Conservation (phyloP, 2,329 filamentous ascomycete genomes). For the Coniochaeta sp. region DNA sequence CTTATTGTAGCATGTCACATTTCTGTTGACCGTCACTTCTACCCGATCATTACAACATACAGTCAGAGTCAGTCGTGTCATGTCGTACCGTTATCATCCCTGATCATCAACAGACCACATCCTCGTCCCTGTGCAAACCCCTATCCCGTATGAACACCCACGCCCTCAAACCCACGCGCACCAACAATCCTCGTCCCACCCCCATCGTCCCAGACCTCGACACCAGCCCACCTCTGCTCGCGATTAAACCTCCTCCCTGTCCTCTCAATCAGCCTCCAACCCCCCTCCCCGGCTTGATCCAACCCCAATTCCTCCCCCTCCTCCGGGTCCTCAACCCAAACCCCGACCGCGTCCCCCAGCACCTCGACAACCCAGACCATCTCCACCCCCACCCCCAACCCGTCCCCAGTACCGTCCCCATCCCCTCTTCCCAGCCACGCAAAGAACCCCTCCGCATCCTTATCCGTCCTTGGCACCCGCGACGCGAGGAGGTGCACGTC, state of each 20-base stretch:
- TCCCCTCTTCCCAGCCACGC: slow-evolving; percentile 3
- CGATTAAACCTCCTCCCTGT: slow-evolving; percentile 24
- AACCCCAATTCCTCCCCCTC: slow-evolving; percentile 5
- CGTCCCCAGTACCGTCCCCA: not conserved
- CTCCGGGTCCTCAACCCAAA: slow-evolving; percentile 26
- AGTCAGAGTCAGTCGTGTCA: too few species aligned
- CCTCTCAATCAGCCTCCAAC: slow-evolving; percentile 5
- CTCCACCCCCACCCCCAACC: not conserved
- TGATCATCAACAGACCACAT: not conserved
- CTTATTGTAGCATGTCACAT: too few species aligned
- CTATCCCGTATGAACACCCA: not conserved
- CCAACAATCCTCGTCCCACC: slow-evolving; percentile 29
- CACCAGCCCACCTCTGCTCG: slow-evolving; percentile 47
- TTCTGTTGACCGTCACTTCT: too few species aligned
- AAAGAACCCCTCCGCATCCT: slow-evolving; percentile 30
- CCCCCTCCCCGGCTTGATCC: not conserved
- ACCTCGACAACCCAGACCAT: slow-evolving; percentile 40
- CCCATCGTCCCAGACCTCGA: slow-evolving; percentile 26
- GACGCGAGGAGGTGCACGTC: slow-evolving; percentile 42
- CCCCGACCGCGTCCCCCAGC: slow-evolving; percentile 40
- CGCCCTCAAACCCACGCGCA: slow-evolving; percentile 6
- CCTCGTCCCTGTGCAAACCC: not conserved
- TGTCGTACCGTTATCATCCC: too few species aligned
- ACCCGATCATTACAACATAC: too few species aligned
- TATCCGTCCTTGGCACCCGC: slow-evolving; percentile 28